phyloP scores from a whole-genome alignment of 1,284 basidiomycete genomes.

The Blastosporella zonata region DNA sequence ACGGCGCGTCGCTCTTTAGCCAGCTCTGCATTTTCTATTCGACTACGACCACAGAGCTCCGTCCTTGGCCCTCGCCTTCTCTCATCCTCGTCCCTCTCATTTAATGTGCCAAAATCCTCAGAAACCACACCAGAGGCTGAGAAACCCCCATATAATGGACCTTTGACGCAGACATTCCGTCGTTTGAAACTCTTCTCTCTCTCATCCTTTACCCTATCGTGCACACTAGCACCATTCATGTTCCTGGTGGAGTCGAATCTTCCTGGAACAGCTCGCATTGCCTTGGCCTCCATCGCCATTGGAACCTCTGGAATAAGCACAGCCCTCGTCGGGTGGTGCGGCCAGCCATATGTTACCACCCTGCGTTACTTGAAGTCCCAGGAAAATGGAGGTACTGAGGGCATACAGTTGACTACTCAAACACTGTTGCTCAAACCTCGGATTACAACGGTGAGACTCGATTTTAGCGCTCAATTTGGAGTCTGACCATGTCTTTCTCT shows the following conservation, averaged over 20 bases:
- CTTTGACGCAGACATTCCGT: slow-evolving; percentile 68
- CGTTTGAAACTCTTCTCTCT: slow-evolving; percentile 83
- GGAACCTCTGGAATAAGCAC: slow-evolving; percentile 72
- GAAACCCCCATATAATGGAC: slow-evolving; percentile 43
- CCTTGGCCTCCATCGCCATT: slow-evolving; percentile 68
- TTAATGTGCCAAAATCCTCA: slow-evolving; percentile 11
- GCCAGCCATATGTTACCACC: slow-evolving; percentile 50
- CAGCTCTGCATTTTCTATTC: neutral
- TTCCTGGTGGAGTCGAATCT: slow-evolving; percentile 78
- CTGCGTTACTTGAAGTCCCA: slow-evolving; percentile 40
- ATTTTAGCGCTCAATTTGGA: neutral
- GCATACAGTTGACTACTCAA: slow-evolving; percentile 71
- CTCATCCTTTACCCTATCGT: slow-evolving; percentile 72
- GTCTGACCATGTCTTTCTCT: neutral
- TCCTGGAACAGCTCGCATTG: slow-evolving; percentile 66
- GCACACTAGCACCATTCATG: slow-evolving; percentile 72
- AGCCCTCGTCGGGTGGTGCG: slow-evolving; percentile 72
- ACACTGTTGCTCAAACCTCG: slow-evolving; percentile 60
- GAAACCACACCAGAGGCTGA: slow-evolving; percentile 1
- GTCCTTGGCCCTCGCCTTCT: neutral
- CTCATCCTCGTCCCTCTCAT: neutral
- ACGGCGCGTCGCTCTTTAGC: slow-evolving; percentile 5
- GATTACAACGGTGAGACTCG: slow-evolving; percentile 39
- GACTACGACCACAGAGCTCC: neutral
- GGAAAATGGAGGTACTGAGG: slow-evolving; percentile 41